Evolutionary conservation across 331 rosid species (phyloP).

Genomic region (Telfairia occidentalis): DNA sequence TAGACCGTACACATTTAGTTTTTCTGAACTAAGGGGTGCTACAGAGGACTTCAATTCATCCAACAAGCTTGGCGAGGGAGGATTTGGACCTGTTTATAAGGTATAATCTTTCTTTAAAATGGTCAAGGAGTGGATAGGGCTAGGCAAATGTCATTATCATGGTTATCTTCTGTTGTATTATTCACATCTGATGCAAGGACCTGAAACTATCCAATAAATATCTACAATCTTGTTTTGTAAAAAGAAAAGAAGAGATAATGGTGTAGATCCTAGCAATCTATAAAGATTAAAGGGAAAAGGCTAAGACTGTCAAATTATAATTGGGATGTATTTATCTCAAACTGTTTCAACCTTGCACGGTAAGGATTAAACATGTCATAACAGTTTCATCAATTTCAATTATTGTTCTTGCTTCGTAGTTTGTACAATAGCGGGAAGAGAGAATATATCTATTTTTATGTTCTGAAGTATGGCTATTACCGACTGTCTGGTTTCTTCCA

Average conservation of each 20-base stretch:
- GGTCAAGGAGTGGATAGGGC: neutral
- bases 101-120: conserved; percentile 12
- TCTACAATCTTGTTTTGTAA: neutral
- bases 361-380: neutral
- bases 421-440: neutral
- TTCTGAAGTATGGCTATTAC: neutral
- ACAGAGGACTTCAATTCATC: conserved; percentile 45
- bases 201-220: neutral
- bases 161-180: neutral
- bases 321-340: neutral
- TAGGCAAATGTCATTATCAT: neutral
- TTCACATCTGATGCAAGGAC: neutral
- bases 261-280: neutral
- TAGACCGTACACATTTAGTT: conserved; percentile 54
- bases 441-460: neutral
- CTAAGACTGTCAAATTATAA: neutral
- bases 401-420: neutral
- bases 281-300: neutral
- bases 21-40: conserved; percentile 46
- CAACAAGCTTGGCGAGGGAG: conserved; percentile 86
- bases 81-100: conserved; percentile 80
- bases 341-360: neutral
- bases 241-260: neutral
- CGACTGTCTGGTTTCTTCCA: neutral
- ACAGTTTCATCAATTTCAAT: neutral